phyloP scores from a whole-genome alignment of 2,329 filamentous ascomycete genomes.

The Colletotrichum tabaci region DNA sequence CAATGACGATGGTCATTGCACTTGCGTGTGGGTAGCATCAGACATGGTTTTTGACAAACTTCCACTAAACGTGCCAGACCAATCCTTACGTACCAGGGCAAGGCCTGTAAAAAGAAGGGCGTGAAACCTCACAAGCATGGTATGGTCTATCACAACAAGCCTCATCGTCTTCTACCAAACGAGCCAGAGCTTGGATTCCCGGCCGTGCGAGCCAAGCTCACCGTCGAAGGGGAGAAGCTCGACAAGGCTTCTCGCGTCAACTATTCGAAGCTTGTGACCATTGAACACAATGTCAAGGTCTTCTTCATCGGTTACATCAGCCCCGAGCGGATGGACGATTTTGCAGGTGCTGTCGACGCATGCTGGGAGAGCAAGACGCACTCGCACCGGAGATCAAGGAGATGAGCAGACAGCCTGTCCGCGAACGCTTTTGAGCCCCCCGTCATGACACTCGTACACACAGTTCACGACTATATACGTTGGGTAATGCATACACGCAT shows the following conservation, averaged over 20 bases:
- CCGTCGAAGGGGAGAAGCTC: constrained; percentile 60
- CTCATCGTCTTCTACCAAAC: constrained; percentile 50
- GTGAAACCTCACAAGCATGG: constrained; percentile 68
- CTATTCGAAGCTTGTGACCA: constrained; percentile 69
- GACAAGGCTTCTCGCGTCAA: constrained; percentile 68
- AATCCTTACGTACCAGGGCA: constrained; percentile 69
- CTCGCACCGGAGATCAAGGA: constrained; percentile 44
- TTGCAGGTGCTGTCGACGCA: constrained; percentile 62
- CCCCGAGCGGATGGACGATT: constrained; percentile 56
- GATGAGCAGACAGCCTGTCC: not conserved
- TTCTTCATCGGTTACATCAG: constrained; percentile 68
- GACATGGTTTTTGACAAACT: not conserved
- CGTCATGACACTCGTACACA: constrained; percentile 1
- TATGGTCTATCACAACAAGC: constrained; percentile 59
- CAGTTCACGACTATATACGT: constrained; percentile 20
- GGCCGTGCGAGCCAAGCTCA: constrained; percentile 62
- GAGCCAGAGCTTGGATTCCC: constrained; percentile 66
- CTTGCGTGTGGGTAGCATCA: constrained; percentile 65
- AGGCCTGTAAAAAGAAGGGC: constrained; percentile 68
- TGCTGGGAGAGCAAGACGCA: constrained; percentile 65
- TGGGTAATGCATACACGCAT: not conserved
- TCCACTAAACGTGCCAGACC: constrained; percentile 56
- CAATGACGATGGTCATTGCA: constrained; percentile 67
- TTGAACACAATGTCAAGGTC: constrained; percentile 72
- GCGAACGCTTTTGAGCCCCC: constrained; percentile 25